Percentiles rank a stretch among this genome's conserved stretches.
Conservation (phyloP, 805 yeast genomes). For the Cyberlindnera americana region DNA sequence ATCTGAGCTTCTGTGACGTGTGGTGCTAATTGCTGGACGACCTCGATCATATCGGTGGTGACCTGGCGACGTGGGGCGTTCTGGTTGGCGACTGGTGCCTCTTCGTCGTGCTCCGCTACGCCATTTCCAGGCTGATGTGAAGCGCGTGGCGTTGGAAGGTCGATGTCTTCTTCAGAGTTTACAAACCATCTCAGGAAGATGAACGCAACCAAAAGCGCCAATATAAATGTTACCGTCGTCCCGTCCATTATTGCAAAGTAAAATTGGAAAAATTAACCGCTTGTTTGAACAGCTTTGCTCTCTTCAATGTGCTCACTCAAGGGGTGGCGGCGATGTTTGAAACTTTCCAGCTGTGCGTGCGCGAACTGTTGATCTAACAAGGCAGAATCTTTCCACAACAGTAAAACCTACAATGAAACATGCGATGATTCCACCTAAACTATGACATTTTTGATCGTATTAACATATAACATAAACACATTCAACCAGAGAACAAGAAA, state of each 20-base stretch:
- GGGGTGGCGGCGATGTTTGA: too few relatives aligned
- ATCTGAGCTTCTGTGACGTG: slow-evolving; percentile 65
- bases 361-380: slow-evolving; percentile 1
- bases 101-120: neutral
- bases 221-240: slow-evolving; percentile 50
- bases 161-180: slow-evolving; percentile 42
- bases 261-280: too few relatives aligned
- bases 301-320: too few relatives aligned
- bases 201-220: slow-evolving; percentile 48
- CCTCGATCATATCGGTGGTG: slow-evolving; percentile 73
- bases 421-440: too few relatives aligned
- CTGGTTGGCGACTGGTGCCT: neutral
- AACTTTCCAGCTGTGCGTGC: too few relatives aligned
- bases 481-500: too few relatives aligned
- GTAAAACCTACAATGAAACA: too few relatives aligned
- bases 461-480: too few relatives aligned
- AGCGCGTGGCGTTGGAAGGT: slow-evolving; percentile 12
- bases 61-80: slow-evolving; percentile 38
- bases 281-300: too few relatives aligned
- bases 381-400: neutral
- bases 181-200: slow-evolving; percentile 65
- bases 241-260: slow-evolving; percentile 43
- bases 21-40: slow-evolving; percentile 83
- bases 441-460: too few relatives aligned
- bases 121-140: neutral